Conservation (phyloP, 2,329 filamentous ascomycete species). For the Aaosphaeria pasadenensis region DNA sequence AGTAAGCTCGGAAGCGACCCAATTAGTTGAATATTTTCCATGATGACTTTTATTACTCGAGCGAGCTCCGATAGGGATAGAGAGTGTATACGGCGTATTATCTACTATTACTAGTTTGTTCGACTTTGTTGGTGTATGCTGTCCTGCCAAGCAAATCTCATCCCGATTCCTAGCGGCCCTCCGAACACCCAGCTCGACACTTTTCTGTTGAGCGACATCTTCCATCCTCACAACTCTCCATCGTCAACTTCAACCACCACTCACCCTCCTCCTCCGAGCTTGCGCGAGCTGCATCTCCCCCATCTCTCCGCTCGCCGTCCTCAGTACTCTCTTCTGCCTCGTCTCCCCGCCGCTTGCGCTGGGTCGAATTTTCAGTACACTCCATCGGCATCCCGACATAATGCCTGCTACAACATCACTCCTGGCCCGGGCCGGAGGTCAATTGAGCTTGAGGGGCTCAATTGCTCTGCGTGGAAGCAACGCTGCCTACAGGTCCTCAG, state of each 20-base stretch:
- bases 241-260: background rate
- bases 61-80: too few relatives aligned
- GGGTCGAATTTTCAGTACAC: slow-evolving; percentile 19
- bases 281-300: background rate
- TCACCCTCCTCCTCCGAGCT: background rate
- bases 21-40: too few relatives aligned
- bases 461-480: slow-evolving; percentile 46
- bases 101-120: too few relatives aligned
- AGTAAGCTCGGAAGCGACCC: too few relatives aligned
- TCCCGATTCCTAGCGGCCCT: slow-evolving; percentile 1
- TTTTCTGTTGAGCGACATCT: slow-evolving; percentile 28
- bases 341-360: slow-evolving; percentile 7
- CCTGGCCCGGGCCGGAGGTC: slow-evolving; percentile 44
- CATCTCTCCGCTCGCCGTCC: slow-evolving; percentile 13
- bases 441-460: slow-evolving; percentile 40
- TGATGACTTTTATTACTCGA: too few relatives aligned
- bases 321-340: slow-evolving; percentile 18
- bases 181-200: slow-evolving; percentile 17
- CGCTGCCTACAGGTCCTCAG: slow-evolving; percentile 34
- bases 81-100: too few relatives aligned
- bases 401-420: slow-evolving; percentile 54
- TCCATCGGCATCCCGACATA: slow-evolving; percentile 37
- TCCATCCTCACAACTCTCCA: background rate
- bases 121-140: too few relatives aligned
- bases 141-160: slow-evolving; percentile 4